These are phyloP conservation scores for Tricholoma sp. DNA, from an alignment of 768 basidiomycete species.

Conservation along the genomic window DNA sequence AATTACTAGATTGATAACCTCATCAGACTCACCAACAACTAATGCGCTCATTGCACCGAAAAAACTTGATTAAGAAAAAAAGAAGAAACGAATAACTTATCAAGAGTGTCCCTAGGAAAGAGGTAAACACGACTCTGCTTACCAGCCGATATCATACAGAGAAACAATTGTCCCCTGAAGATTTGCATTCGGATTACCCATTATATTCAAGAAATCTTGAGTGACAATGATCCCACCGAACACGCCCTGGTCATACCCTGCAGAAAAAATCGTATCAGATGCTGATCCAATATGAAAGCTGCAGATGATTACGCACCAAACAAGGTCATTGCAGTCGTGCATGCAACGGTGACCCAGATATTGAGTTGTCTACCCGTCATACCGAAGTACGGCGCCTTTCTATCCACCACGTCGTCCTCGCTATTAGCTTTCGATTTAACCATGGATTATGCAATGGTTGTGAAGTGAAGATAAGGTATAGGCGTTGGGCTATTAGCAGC, in stretches of 20 bases:
- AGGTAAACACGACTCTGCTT: conserved; percentile 3
- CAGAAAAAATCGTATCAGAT: background rate
- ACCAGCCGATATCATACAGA: conserved; percentile 49
- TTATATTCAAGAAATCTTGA: conserved; percentile 37
- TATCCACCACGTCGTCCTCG: background rate
- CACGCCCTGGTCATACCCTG: conserved; percentile 50
- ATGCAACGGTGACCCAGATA: conserved; percentile 44
- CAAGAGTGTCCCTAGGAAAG: background rate
- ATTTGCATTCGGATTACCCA: conserved; percentile 40
- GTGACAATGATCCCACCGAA: conserved; percentile 50
- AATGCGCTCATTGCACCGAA: conserved; percentile 42
- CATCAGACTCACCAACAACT: conserved; percentile 24
- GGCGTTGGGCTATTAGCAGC: background rate
- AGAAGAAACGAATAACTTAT: background rate
- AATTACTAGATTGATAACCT: background rate
- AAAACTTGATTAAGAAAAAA: conserved; percentile 24
- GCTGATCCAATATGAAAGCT: background rate
- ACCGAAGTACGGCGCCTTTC: conserved; percentile 33
- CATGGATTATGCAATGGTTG: background rate
- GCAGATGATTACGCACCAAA: conserved; percentile 30
- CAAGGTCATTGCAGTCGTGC: conserved; percentile 47
- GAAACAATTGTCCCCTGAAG: conserved; percentile 47
- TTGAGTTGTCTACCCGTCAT: conserved; percentile 40
- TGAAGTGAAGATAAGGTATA: background rate
- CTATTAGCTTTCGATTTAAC: background rate